phyloP scores from a whole-genome alignment of 1,139 yeast species.

The Yarrowia galli region DNA sequence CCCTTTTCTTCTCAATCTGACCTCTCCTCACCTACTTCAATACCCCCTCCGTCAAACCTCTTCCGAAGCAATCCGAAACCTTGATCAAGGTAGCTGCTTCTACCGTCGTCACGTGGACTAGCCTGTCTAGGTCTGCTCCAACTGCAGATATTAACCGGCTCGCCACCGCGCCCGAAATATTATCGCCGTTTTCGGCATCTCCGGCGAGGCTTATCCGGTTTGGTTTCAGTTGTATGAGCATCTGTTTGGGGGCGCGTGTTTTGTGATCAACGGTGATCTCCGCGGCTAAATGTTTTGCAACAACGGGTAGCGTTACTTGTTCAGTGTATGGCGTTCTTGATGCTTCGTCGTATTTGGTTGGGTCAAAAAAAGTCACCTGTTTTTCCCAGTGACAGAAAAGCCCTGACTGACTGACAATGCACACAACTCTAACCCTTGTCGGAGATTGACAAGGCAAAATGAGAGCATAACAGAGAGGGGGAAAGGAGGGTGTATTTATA shows the following conservation, averaged over 20 bases:
- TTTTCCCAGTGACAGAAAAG: too few relatives aligned
- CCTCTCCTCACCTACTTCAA: too few relatives aligned
- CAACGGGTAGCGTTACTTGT: too few relatives aligned
- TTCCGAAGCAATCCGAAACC: constrained; percentile 29
- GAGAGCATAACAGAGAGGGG: too few relatives aligned
- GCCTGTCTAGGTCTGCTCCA: constrained; percentile 12
- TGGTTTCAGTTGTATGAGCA: not conserved
- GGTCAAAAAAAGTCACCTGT: constrained; percentile 3
- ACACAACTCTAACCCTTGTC: not conserved
- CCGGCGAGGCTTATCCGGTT: not conserved
- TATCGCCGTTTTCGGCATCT: not conserved
- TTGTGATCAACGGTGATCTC: not conserved
- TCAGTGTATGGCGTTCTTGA: too few relatives aligned
- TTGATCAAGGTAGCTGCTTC: not conserved
- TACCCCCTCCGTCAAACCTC: not conserved
- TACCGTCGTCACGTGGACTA: constrained; percentile 23
- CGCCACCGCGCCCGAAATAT: not conserved
- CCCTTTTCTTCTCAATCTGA: not conserved
- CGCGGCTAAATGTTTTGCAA: not conserved
- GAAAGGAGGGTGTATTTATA: not conserved
- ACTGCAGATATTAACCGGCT: constrained; percentile 8
- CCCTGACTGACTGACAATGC: too few relatives aligned
- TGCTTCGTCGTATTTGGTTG: too few relatives aligned
- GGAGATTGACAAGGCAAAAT: not conserved
- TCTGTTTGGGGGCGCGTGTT: not conserved